Conservation (phyloP, 768 basidiomycete genomes). For the Wakefieldia striispora region DNA sequence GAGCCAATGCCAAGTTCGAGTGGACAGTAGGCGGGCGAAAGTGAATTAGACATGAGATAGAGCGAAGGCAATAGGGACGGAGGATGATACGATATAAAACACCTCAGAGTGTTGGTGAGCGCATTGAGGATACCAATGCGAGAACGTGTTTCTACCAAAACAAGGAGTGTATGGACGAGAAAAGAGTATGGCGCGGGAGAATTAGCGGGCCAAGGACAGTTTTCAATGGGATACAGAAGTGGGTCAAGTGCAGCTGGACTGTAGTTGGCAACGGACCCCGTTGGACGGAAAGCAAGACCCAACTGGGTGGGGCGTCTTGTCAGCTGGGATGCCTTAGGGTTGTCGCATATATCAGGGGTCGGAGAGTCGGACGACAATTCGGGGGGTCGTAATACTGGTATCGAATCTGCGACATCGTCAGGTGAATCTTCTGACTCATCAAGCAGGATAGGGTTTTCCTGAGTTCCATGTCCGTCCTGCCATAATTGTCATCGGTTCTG, state of each 20-base stretch:
- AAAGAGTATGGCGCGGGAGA: constrained; percentile 65
- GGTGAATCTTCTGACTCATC: constrained; percentile 22
- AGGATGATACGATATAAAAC: constrained; percentile 63
- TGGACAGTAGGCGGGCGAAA: constrained; percentile 70
- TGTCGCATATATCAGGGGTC: constrained; percentile 9
- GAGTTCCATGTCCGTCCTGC: constrained; percentile 25
- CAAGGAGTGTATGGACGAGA: constrained; percentile 59
- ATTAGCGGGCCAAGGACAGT: constrained; percentile 40
- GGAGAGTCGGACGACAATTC: constrained; percentile 15
- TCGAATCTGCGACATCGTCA: constrained; percentile 4
- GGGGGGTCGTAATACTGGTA: not conserved
- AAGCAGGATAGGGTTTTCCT: constrained; percentile 23
- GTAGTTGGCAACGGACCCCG: constrained; percentile 27
- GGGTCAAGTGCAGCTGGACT: constrained; percentile 45
- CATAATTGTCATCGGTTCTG: constrained; percentile 5
- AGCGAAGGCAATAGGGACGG: constrained; percentile 70
- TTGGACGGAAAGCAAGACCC: constrained; percentile 22
- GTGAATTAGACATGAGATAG: constrained; percentile 79
- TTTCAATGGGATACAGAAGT: constrained; percentile 39
- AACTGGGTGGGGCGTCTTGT: constrained; percentile 4
- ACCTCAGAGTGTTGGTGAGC: constrained; percentile 72
- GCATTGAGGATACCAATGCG: constrained; percentile 66
- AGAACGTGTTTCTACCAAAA: constrained; percentile 66
- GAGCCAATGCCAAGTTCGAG: constrained; percentile 70
- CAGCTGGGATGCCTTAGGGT: constrained; percentile 6